Conservation (phyloP, 805 yeast genomes). For the Barnettozyma californica region DNA sequence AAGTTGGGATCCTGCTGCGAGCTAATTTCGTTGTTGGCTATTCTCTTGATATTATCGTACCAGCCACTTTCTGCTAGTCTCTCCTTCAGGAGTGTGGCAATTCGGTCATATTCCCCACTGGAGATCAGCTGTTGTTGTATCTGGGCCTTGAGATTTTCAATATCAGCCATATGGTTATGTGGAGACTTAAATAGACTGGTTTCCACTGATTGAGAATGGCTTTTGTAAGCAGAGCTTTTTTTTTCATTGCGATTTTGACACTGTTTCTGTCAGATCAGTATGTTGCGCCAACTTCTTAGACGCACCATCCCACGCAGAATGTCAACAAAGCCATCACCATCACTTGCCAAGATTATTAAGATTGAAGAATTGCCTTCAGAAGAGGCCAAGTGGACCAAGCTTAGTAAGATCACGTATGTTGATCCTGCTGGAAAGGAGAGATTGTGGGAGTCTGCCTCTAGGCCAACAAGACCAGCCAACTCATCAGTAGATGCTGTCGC, state of each 20-base stretch:
- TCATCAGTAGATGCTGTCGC: conserved; percentile 84
- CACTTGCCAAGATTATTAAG: conserved; percentile 28
- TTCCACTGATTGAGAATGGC: background rate
- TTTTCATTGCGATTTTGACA: background rate
- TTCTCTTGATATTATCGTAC: conserved; percentile 65
- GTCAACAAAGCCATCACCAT: conserved; percentile 31
- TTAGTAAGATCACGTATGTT: conserved; percentile 60
- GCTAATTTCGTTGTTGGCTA: conserved; percentile 47
- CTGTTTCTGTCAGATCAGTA: background rate
- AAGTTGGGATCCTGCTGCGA: conserved; percentile 44
- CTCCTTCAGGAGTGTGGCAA: conserved; percentile 56
- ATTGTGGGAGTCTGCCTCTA: conserved; percentile 86
- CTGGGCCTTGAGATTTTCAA: conserved; percentile 40
- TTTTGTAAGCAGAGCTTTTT: background rate
- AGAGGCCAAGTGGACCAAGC: conserved; percentile 63
- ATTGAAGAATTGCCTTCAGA: conserved; percentile 29
- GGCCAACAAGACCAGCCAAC: conserved; percentile 28
- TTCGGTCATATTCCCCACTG: conserved; percentile 75
- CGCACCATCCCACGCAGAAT: conserved; percentile 5
- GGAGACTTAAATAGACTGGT: background rate
- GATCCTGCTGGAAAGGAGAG: conserved; percentile 69
- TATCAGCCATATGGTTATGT: conserved; percentile 1
- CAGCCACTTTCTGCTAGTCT: conserved; percentile 76
- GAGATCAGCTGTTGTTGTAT: conserved; percentile 67
- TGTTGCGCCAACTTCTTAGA: background rate